phyloP scores from a whole-genome alignment of 345 rosid species.

The Linum lewisii region DNA sequence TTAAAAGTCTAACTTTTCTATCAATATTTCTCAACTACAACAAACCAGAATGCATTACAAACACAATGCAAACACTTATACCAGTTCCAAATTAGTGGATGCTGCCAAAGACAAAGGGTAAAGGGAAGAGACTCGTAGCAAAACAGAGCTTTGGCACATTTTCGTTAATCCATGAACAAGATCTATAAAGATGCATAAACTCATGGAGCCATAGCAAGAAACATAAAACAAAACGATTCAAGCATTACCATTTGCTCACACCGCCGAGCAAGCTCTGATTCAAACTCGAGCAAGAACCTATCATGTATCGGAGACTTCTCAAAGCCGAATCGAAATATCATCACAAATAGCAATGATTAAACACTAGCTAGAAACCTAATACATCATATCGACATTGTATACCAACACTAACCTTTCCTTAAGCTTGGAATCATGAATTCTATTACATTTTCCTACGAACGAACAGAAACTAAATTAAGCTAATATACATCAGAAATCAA shows the following conservation, averaged over 20 bases:
- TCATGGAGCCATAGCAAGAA: constrained; percentile 1
- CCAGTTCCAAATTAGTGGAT: not conserved
- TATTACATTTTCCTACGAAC: constrained; percentile 68
- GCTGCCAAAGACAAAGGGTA: not conserved
- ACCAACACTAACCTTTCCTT: constrained; percentile 62
- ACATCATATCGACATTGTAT: too few species aligned
- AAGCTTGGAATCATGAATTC: constrained; percentile 86
- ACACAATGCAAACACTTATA: not conserved
- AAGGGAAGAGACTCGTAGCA: too few species aligned
- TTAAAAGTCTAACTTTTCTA: constrained; percentile 90
- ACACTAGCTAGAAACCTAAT: not conserved
- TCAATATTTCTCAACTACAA: constrained; percentile 84
- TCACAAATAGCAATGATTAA: not conserved
- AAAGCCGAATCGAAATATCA: constrained; percentile 39
- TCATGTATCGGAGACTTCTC: constrained; percentile 83
- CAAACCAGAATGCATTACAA: not conserved
- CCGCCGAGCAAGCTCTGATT: constrained; percentile 84
- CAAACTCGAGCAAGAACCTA: constrained; percentile 60
- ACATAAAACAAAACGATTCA: not conserved
- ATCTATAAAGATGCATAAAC: too few species aligned
- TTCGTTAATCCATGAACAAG: too few species aligned
- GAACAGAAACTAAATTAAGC: not conserved
- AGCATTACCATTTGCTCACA: constrained; percentile 80
- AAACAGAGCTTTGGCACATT: too few species aligned
- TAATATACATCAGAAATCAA: not conserved